Evolutionary conservation across 805 yeast genomes (phyloP).

Genomic region (Spathaspora arborariae): DNA sequence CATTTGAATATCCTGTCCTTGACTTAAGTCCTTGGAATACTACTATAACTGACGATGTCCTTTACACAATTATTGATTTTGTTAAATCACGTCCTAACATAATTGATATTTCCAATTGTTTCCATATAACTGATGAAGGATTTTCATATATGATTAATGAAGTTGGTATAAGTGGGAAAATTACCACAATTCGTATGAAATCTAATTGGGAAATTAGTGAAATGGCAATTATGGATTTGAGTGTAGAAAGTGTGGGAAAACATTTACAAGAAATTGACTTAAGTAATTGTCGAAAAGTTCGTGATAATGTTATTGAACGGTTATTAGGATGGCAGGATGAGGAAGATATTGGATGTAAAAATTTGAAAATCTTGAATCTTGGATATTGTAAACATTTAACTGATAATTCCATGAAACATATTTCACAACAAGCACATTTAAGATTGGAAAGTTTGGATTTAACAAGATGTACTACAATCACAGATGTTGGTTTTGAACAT

Average conservation of each 20-base stretch:
- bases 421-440: constrained; percentile 55
- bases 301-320: constrained; percentile 67
- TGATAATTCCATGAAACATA: constrained; percentile 60
- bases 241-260: constrained; percentile 61
- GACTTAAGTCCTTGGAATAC: constrained; percentile 65
- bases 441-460: constrained; percentile 55
- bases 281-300: constrained; percentile 68
- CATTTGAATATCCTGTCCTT: constrained; percentile 49
- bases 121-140: constrained; percentile 73
- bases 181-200: constrained; percentile 54
- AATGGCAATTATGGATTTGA: constrained; percentile 77
- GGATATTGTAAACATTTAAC: constrained; percentile 78
- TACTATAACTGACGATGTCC: constrained; percentile 51
- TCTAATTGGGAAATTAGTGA: constrained; percentile 77
- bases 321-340: constrained; percentile 51
- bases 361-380: constrained; percentile 49
- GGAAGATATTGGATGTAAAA: constrained; percentile 49
- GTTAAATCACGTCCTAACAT: constrained; percentile 63
- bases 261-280: constrained; percentile 58
- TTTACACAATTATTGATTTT: constrained; percentile 59
- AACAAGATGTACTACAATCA: constrained; percentile 74
- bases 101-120: constrained; percentile 68
- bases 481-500: constrained; percentile 66
- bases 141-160: constrained; percentile 69
- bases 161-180: constrained; percentile 61